Evolutionary conservation across 257 asterid genomes (phyloP), one percentile per base, ranked within the genome.

Genomic region (Solanum chmielewskii): DNA sequence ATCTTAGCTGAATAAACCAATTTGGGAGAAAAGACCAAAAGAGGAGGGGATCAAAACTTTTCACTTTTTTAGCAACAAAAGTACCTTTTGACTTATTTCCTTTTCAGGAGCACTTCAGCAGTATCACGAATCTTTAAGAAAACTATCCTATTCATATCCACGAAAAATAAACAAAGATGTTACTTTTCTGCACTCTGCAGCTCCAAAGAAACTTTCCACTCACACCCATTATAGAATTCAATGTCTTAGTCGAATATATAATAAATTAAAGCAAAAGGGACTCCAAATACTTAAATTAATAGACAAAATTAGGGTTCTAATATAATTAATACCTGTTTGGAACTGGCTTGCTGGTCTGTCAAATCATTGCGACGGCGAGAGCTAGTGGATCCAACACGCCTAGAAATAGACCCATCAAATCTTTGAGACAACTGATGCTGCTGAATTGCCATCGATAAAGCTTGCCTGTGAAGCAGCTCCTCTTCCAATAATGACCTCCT

Each of bases 361-460:
- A 90, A 89, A 91, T 93, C 87, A 88, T 92, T 85, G 90, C 95
- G 93, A 86, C 98, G 95, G 85, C 98, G 98, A 85, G 99, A 95
- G 91, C 98, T 93, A 89, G 98, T 93, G 93, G 99, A 95, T 92
- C 99, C 99, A 88, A 95, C 86, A 37, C 99, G 95, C 89, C 97
- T 92, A 52, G 99, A 96, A 94, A 93, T 93, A 83, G 99, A 95
- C 31, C 96, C 85, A 41, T 92, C 99, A 86, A 95, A 94, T 87
- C 99, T 93, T 71, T 96, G 98, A 85, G 99, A 95, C 87, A 96
- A 93, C 88, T 93, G 96, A 45, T 96, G 99, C 92, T 97, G 99
- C 89, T 95, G 98, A 94, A 97, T 96, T 80, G 99, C 99, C 99
- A 96, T 92, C 20, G 98, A 93, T 13, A 97, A 93, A 35, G 99